Percentiles rank a stretch among this genome's conserved stretches.
Conservation (phyloP, 2,329 filamentous ascomycete genomes). For the Macrophomina pseudophaseolina region DNA sequence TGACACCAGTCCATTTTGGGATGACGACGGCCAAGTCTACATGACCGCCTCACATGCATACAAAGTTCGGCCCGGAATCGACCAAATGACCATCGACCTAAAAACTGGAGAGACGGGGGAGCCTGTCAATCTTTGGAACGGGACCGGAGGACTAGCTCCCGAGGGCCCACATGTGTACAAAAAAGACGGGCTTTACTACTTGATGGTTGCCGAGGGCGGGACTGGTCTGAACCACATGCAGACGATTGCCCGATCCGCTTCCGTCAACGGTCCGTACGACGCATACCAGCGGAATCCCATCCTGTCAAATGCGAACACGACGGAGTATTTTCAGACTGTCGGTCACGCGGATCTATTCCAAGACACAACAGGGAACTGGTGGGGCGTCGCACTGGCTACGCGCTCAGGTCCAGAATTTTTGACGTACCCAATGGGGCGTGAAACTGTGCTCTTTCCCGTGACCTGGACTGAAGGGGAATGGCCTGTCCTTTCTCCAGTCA, state of each 20-base stretch:
- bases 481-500: constrained; percentile 52
- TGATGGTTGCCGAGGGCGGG: constrained; percentile 45
- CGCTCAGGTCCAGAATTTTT: constrained; percentile 41
- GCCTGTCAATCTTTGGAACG: constrained; percentile 42
- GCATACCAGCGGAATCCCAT: constrained; percentile 48
- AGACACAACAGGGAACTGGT: constrained; percentile 40
- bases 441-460: constrained; percentile 37
- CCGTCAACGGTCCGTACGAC: constrained; percentile 51
- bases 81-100: constrained; percentile 40
- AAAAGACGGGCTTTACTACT: constrained; percentile 45
- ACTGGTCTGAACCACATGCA: constrained; percentile 48
- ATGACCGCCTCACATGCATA: constrained; percentile 44
- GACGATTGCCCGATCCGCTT: constrained; percentile 45
- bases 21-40: constrained; percentile 61
- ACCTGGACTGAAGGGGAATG: constrained; percentile 44
- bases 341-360: constrained; percentile 47
- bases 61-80: constrained; percentile 38
- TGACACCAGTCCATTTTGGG: constrained; percentile 63
- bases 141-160: constrained; percentile 40
- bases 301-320: constrained; percentile 47
- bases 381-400: constrained; percentile 42
- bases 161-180: constrained; percentile 47
- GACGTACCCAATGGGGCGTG: constrained; percentile 44
- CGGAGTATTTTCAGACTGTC: constrained; percentile 46
- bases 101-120: constrained; percentile 38